A percentile compares a stretch with the other conserved stretches of the same genome.
Evolutionary conservation across 106 monocot genomes (phyloP).

Genomic region (Platanthera guangdongensis): DNA sequence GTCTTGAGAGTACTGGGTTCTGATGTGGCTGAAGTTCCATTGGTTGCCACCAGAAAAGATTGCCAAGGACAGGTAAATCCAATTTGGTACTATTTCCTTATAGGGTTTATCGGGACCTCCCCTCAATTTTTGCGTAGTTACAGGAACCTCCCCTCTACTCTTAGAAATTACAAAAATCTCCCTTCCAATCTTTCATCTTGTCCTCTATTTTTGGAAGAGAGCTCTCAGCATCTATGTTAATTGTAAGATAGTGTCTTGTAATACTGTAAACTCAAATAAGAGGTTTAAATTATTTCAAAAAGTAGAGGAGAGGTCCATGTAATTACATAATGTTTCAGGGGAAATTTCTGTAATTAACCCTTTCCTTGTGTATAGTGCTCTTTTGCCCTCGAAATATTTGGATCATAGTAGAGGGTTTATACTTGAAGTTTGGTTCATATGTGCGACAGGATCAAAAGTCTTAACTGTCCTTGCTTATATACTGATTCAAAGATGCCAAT

Average conservation of each 20-base stretch:
- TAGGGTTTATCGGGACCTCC: too few species aligned
- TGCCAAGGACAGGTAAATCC: slow-evolving; percentile 47
- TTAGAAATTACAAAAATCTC: too few species aligned
- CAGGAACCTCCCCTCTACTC: too few species aligned
- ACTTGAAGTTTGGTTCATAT: neutral
- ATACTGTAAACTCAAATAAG: too few species aligned
- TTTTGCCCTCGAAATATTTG: neutral
- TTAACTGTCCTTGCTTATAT: neutral
- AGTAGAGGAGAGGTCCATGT: too few species aligned
- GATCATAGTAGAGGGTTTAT: neutral
- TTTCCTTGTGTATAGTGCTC: too few species aligned
- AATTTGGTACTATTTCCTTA: neutral
- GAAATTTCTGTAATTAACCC: too few species aligned
- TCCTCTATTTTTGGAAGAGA: neutral
- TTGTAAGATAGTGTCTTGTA: too few species aligned
- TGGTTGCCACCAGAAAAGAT: slow-evolving; percentile 65
- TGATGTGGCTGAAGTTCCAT: slow-evolving; percentile 71
- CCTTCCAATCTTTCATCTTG: neutral
- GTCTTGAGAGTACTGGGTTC: slow-evolving; percentile 56
- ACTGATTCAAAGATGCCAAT: too few species aligned
- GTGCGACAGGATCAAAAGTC: neutral
- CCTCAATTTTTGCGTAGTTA: too few species aligned
- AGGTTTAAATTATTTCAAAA: too few species aligned
- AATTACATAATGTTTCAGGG: too few species aligned
- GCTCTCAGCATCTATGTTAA: neutral